These are phyloP conservation scores for Daedaleopsis sinensis DNA, from an alignment of 768 basidiomycete genomes.

Conservation along the genomic window DNA sequence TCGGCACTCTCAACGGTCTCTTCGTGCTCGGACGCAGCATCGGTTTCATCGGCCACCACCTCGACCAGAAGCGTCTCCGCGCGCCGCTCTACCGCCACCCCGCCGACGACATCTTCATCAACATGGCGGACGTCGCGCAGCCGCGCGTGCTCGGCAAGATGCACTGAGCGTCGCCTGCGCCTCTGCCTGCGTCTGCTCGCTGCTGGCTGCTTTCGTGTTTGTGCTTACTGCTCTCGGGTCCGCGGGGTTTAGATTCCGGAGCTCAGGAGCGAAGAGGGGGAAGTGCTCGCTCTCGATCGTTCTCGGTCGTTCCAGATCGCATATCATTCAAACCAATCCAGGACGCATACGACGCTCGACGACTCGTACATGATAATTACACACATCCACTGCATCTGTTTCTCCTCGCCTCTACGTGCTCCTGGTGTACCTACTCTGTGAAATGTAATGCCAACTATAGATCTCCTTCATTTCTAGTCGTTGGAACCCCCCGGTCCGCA, in stretches of 20 bases:
- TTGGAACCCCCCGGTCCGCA: no score
- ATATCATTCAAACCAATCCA: background rate
- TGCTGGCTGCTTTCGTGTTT: background rate
- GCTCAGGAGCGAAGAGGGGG: background rate
- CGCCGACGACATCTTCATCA: constrained; percentile 95
- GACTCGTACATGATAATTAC: background rate
- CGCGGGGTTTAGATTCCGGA: background rate
- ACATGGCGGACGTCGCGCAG: constrained; percentile 85
- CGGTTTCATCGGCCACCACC: constrained; percentile 95
- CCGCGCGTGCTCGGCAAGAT: constrained; percentile 70
- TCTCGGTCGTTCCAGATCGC: background rate
- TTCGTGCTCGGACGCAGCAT: constrained; percentile 98
- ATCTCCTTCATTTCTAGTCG: background rate
- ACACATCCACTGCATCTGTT: background rate
- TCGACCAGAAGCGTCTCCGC: constrained; percentile 94
- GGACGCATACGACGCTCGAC: background rate
- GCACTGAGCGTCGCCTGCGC: constrained; percentile 15
- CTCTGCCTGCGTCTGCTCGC: background rate
- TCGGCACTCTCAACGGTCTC: constrained; percentile 92
- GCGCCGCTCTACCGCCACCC: constrained; percentile 94
- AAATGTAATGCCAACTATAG: background rate
- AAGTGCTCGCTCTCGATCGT: constrained; percentile 1
- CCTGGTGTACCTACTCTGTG: background rate
- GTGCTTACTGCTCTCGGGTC: background rate
- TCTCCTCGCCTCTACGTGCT: background rate